A percentile compares a stretch with the other conserved stretches of the same genome.
Conservation (phyloP, 345 rosid genomes). For the Citrus maxima region DNA sequence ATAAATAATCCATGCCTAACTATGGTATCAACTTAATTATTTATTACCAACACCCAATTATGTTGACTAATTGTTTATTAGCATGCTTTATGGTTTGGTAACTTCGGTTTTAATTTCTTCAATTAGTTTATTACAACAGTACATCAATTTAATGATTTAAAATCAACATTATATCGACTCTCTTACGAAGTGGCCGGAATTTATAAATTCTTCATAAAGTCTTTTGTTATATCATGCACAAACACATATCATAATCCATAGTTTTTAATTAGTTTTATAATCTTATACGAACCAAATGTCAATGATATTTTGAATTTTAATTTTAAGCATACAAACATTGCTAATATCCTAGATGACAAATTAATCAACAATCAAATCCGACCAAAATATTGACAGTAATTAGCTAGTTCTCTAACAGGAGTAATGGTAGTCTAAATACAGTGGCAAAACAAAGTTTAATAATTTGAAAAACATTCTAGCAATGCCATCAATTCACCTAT, state of each 20-base stretch:
- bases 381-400: too few species aligned
- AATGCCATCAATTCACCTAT: background rate
- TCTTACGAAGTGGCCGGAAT: constrained; percentile 12
- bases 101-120: background rate
- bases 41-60: background rate
- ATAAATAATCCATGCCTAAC: background rate
- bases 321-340: too few species aligned
- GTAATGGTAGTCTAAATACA: background rate
- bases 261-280: background rate
- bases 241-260: background rate
- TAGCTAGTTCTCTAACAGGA: background rate
- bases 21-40: background rate
- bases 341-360: too few species aligned
- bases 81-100: constrained; percentile 8
- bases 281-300: too few species aligned
- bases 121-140: background rate
- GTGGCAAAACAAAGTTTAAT: background rate
- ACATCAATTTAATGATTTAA: background rate
- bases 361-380: too few species aligned
- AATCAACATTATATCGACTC: background rate
- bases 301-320: too few species aligned
- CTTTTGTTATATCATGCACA: background rate
- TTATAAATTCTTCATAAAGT: background rate
- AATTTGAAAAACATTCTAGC: background rate
- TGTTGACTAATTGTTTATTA: background rate